These are phyloP conservation scores for Solanum sparsipilum DNA, from an alignment of 257 asterid species.

Conservation along the genomic window DNA sequence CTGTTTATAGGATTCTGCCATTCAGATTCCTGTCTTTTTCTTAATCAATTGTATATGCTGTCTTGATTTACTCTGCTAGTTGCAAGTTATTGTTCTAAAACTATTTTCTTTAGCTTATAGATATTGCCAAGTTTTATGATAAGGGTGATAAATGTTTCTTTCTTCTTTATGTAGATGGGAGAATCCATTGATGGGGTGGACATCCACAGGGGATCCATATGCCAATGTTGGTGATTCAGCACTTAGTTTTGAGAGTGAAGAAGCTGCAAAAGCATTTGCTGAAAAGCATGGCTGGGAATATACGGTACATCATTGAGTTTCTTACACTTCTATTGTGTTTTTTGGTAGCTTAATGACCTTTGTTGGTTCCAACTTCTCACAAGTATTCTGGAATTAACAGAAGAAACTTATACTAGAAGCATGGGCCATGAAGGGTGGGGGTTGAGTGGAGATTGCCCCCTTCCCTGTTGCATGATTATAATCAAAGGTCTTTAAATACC, in stretches of 20 bases:
- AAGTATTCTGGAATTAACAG: background rate
- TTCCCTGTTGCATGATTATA: background rate
- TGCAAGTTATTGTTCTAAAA: background rate
- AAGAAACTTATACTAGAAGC: background rate
- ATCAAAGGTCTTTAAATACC: background rate
- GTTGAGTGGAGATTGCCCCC: background rate
- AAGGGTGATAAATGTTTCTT: constrained; percentile 5
- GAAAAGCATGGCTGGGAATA: constrained; percentile 92
- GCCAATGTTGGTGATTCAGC: constrained; percentile 92
- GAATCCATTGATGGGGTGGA: constrained; percentile 99
- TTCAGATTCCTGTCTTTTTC: background rate
- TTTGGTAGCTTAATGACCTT: background rate
- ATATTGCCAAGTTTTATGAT: background rate
- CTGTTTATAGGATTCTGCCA: background rate
- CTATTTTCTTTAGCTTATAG: background rate
- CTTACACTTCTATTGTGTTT: background rate
- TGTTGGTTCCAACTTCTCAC: background rate
- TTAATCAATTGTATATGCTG: background rate
- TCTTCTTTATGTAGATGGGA: constrained; percentile 63
- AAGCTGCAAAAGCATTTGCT: constrained; percentile 76
- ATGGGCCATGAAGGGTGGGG: background rate
- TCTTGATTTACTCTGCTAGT: background rate
- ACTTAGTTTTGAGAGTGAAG: constrained; percentile 69
- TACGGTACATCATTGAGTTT: constrained; percentile 29
- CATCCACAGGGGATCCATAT: constrained; percentile 98